Evolutionary conservation across 139 green algal genomes (phyloP), one percentile per base, ranked within the genome.

Genomic region (Chlorella ohadii): DNA sequence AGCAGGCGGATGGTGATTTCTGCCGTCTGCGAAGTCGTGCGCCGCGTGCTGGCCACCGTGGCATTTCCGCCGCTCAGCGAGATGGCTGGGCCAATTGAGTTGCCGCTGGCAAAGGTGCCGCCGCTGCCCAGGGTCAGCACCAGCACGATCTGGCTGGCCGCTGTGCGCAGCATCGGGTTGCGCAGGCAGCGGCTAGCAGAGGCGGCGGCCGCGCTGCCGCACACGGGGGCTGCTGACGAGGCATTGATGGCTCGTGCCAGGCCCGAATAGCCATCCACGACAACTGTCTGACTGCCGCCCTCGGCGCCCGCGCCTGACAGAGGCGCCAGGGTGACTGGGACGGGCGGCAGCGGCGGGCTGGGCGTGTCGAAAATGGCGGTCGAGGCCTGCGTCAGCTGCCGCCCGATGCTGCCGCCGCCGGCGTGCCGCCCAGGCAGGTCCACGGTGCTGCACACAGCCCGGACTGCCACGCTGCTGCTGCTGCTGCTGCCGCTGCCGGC

Each of bases 241-340:
- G 68, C 57, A 33, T 61, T 63, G 36, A 85, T 38, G 55, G 38
- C 12, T 25, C 80, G 68, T 38, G 70, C 33, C 36, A 85, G 70
- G n/a, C 80, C 80, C 3, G 80, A 85, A 56, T 85, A 85, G 55
- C 47, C 80, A 57, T 85, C 80, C 34, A 85, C 44, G 27, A 73
- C 31, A 17, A 73, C 25, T 3, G 39, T 61, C 51, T 59, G 51
- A 13, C 51, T 59, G 51, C 51, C 51, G 51, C 51, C 51, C 11
- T 2, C 22, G 51, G 51, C 51, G 39, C 22, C 63, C 5, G n/a
- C 65, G 17, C 11, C 78, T 11, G 76, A 57, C 25, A 28, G 15
- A 0, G 63, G 78, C 17, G 20, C 0, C 41, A 83, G 61, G 22
- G 28, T 13, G 15, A 82, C 76, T 4, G 74, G 7, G 19, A 82